A percentile compares a stretch with the other conserved stretches of the same genome.
Evolutionary conservation across 2,329 filamentous ascomycete species (phyloP).

Genomic region (Sodiomyces alkalinus): DNA sequence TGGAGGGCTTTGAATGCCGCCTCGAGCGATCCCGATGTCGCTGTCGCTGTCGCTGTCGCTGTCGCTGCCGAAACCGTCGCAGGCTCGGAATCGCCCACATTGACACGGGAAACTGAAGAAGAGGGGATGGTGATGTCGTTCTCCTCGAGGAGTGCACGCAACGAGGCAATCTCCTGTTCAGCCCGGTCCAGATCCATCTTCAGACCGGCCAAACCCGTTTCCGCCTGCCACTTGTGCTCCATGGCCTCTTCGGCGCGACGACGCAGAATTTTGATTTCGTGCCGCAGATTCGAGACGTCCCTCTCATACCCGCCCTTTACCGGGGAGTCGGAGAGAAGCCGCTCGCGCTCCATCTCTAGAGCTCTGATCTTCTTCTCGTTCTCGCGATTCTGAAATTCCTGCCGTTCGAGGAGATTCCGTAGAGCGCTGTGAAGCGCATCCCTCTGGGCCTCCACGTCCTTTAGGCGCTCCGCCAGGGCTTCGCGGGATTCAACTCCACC

Average conservation of each 20-base stretch:
- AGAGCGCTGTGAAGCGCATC: constrained; percentile 83
- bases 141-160: constrained; percentile 64
- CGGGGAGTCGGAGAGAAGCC: constrained; percentile 52
- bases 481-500: constrained; percentile 42
- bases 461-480: constrained; percentile 61
- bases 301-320: constrained; percentile 67
- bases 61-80: constrained; percentile 19
- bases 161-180: constrained; percentile 78
- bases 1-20: constrained; percentile 63
- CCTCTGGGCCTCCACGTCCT: constrained; percentile 85
- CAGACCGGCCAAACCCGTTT: constrained; percentile 73
- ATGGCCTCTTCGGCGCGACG: constrained; percentile 84
- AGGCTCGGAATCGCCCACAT: constrained; percentile 9
- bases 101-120: constrained; percentile 15
- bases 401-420: constrained; percentile 70
- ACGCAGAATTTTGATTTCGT: constrained; percentile 72
- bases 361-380: constrained; percentile 66
- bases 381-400: constrained; percentile 71
- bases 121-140: constrained; percentile 66
- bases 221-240: constrained; percentile 91
- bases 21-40: constrained; percentile 57
- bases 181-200: constrained; percentile 96
- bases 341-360: constrained; percentile 65
- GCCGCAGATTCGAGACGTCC: constrained; percentile 65
- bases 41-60: constrained; percentile 19